A percentile compares a stretch with the other conserved stretches of the same genome.
Evolutionary conservation across 1,139 yeast genomes (phyloP).

Genomic region (Magnusiomyces clavatus): DNA sequence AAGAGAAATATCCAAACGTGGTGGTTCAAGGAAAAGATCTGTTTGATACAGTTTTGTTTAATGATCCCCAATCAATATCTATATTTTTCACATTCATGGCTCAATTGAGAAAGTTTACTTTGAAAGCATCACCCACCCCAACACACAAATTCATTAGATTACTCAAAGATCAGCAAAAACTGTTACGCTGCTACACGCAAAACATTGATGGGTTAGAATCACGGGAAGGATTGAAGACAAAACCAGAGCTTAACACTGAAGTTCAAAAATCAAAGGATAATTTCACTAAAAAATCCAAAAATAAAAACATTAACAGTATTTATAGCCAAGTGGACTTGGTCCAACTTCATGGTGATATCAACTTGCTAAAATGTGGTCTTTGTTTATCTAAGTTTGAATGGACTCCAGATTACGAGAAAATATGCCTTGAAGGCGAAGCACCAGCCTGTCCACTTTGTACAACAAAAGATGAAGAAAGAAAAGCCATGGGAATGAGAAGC

Average conservation of each 20-base stretch:
- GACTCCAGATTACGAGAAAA: constrained; percentile 44
- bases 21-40: constrained; percentile 78
- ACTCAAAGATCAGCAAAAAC: constrained; percentile 56
- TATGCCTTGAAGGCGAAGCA: constrained; percentile 45
- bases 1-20: constrained; percentile 51
- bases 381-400: constrained; percentile 58
- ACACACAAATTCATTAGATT: constrained; percentile 72
- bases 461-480: constrained; percentile 44
- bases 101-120: constrained; percentile 53
- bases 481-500: constrained; percentile 53
- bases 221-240: constrained; percentile 27
- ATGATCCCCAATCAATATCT: constrained; percentile 53
- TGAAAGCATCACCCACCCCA: constrained; percentile 67
- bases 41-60: constrained; percentile 75
- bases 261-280: constrained; percentile 14
- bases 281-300: too few species aligned
- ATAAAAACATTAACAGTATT: background rate
- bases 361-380: constrained; percentile 60
- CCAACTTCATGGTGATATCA: constrained; percentile 86
- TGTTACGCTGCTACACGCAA: constrained; percentile 78
- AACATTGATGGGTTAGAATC: constrained; percentile 64
- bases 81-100: constrained; percentile 81
- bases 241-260: background rate
- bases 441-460: constrained; percentile 61
- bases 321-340: constrained; percentile 53